phyloP scores from a whole-genome alignment of 305 asterid genomes.

The Solanum hybrid region DNA sequence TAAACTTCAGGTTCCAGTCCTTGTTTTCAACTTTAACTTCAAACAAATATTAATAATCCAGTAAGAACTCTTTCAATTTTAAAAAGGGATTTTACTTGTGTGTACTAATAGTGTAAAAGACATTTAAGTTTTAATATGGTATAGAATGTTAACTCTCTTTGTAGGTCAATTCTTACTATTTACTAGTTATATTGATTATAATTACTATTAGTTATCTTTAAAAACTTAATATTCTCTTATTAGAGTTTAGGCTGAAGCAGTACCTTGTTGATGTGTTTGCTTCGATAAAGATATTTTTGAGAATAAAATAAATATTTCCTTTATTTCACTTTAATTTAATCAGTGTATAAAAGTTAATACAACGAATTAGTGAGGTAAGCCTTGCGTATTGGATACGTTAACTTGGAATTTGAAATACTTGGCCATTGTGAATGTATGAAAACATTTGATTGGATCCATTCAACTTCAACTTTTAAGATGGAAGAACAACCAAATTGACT shows the following conservation, averaged over 20 bases:
- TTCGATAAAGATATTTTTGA: background rate
- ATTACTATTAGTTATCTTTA: background rate
- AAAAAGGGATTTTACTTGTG: background rate
- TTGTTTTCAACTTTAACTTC: background rate
- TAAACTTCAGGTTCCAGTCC: background rate
- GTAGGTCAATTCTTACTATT: background rate
- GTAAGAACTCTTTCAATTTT: background rate
- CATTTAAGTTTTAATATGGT: background rate
- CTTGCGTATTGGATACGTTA: background rate
- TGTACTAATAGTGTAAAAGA: background rate
- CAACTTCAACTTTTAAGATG: background rate
- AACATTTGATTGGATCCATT: background rate
- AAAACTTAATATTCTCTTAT: background rate
- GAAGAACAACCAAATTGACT: background rate
- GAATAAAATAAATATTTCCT: too few relatives aligned
- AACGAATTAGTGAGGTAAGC: background rate
- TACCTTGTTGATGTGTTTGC: background rate
- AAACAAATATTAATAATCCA: background rate
- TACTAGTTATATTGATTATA: background rate
- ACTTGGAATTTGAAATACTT: background rate
- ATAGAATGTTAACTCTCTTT: background rate
- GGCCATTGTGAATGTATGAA: background rate
- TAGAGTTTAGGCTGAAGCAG: background rate
- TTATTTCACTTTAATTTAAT: background rate
- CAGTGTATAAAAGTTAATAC: background rate